Evolutionary conservation across 179 eudicot genomes (phyloP), one percentile per base, ranked within the genome.

Genomic region (Vitellaria paradoxa): DNA sequence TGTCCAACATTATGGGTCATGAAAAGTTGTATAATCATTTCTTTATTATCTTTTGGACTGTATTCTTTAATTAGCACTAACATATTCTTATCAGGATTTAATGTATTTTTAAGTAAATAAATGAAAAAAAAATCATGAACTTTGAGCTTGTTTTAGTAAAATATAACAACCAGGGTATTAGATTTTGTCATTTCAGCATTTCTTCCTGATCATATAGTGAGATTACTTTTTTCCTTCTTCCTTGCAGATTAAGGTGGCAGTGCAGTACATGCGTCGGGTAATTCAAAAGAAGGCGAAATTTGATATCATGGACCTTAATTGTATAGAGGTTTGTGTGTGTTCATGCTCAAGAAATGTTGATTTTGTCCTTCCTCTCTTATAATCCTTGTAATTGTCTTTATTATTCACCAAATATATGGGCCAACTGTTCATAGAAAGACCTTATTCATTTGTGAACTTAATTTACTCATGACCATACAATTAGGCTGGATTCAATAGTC

Each of bases 221-320:
- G 55, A 59, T 61, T 73, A 45, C n/a, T 73, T 7, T 73, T 50
- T 53, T 70, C 21, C 7, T 26, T 67, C 60, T 47, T 15, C 17
- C 52, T 63, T 30, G 62, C 86, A 93, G 98, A 91, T 93, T 77
- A 93, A 93, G 88, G 85, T 93, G 89, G 98, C 84, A 40, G 79
- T 93, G 65, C 93, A 88, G 81, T 92, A 93, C 83, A 93, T 93
- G 98, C 89, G 98, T 47, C 89, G 92, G 64, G 88, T 89, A 71
- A 93, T 93, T 64, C 93, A 85, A 79, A 93, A 84, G 88, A 93
- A 86, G 83, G 97, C 93, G 70, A 90, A 93, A 74, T 93, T 93
- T 87, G 98, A 93, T 84, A 93, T 93, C 68, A 93, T 83, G 90
- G 86, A 88, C 82, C 93, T 93, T 46, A 88, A 92, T 65, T 87